Percentiles rank a stretch among this genome's conserved stretches.
Conservation (phyloP, 73 alveolate species). For the Tetrahymena thermophila region DNA sequence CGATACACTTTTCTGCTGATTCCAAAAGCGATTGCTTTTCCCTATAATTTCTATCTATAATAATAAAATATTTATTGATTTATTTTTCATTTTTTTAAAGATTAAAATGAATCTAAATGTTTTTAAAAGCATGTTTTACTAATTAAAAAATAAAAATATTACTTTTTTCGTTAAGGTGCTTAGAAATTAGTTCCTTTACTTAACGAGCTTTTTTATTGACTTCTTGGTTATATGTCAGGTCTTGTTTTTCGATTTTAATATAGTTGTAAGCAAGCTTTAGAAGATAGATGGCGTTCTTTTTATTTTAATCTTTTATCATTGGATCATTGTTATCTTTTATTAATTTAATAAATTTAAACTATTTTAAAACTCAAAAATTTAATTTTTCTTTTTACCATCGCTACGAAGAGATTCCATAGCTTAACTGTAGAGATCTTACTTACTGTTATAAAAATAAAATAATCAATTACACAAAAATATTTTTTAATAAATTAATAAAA, state of each 20-base stretch:
- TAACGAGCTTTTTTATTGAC: not conserved
- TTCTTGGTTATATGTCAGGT: not conserved
- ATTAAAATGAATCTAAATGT: too few species aligned
- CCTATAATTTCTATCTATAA: not conserved
- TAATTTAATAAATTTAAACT: not conserved
- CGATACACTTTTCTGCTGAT: not conserved
- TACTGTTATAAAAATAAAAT: not conserved
- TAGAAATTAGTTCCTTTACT: not conserved
- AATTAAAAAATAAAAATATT: not conserved
- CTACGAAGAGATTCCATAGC: not conserved
- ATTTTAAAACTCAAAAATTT: not conserved
- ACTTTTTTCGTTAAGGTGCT: not conserved
- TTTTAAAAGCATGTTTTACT: not conserved
- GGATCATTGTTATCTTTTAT: not conserved
- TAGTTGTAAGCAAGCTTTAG: not conserved
- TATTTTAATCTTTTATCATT: not conserved
- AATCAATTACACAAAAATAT: not conserved
- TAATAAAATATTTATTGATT: not conserved
- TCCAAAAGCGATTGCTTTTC: not conserved
- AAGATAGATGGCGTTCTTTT: not conserved
- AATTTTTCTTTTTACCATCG: not conserved
- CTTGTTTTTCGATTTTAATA: not conserved
- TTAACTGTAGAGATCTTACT: not conserved
- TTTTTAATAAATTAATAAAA: not conserved
- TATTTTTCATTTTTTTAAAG: not conserved